Evolutionary conservation across 1,284 basidiomycete genomes (phyloP).

Genomic region (Fomitopsis palustris): DNA sequence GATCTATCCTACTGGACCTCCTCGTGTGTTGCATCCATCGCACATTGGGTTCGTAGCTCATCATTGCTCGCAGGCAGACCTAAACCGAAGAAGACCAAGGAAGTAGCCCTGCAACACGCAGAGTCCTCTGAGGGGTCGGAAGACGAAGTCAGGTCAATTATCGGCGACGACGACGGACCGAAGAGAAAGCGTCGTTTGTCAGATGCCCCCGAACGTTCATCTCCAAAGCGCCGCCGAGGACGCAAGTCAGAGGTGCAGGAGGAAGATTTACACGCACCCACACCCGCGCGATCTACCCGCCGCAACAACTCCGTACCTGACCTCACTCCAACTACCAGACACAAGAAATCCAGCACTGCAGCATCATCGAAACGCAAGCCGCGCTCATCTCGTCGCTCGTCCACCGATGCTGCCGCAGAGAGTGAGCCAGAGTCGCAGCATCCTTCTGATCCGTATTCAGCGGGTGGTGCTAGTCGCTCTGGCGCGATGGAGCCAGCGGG

Average conservation of each 20-base stretch:
- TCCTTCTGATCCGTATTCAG: background rate
- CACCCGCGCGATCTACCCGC: background rate
- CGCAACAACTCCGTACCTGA: constrained; percentile 9
- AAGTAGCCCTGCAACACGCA: constrained; percentile 3
- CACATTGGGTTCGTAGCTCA: background rate
- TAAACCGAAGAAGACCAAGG: constrained; percentile 4
- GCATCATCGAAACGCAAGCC: constrained; percentile 5
- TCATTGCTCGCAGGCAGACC: constrained; percentile 4
- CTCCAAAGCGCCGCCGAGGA: background rate
- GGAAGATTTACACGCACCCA: background rate
- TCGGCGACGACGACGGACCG: constrained; percentile 12
- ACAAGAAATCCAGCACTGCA: background rate
- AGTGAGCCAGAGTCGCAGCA: background rate
- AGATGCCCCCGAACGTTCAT: background rate
- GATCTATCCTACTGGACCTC: constrained; percentile 52
- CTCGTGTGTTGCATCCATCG: constrained; percentile 37
- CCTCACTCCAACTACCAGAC: background rate
- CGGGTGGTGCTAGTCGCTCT: background rate
- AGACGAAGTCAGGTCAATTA: constrained; percentile 17
- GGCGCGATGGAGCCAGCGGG: background rate
- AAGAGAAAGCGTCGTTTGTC: constrained; percentile 7
- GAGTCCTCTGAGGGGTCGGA: constrained; percentile 16
- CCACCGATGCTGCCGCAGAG: background rate
- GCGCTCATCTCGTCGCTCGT: background rate
- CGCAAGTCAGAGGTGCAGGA: background rate